phyloP scores from a whole-genome alignment of 1,139 yeast genomes.

The Geotrichum reessii region DNA sequence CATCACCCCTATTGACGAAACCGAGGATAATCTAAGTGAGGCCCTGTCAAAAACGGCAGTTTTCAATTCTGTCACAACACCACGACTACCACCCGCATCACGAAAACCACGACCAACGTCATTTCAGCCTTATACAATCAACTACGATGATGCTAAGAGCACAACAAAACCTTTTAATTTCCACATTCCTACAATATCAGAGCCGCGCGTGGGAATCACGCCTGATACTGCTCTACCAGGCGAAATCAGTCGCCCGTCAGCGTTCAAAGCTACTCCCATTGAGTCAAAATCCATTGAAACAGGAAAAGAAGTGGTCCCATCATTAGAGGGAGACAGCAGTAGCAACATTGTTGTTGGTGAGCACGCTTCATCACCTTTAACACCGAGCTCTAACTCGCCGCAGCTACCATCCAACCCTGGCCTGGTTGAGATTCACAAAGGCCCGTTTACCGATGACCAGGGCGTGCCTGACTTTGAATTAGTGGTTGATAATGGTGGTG shows the following conservation, averaged over 20 bases:
- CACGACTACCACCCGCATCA: conserved; percentile 30
- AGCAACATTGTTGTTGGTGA: neutral
- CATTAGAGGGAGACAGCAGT: neutral
- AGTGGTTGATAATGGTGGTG: conserved; percentile 4
- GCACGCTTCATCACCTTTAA: conserved; percentile 6
- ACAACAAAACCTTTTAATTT: conserved; percentile 17
- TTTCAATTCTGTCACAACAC: conserved; percentile 14
- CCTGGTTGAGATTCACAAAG: conserved; percentile 11
- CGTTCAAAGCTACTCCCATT: conserved; percentile 1
- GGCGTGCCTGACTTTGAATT: conserved; percentile 5
- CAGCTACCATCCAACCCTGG: conserved; percentile 8
- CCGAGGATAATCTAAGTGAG: conserved; percentile 1
- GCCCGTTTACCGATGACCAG: conserved; percentile 12
- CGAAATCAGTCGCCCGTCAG: conserved; percentile 33
- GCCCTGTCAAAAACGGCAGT: conserved; percentile 6
- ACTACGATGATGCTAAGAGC: conserved; percentile 21
- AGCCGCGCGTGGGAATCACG: conserved; percentile 36
- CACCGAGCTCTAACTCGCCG: conserved; percentile 9
- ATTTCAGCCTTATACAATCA: conserved; percentile 30
- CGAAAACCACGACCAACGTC: conserved; percentile 39
- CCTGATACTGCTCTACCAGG: conserved; percentile 37
- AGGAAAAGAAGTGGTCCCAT: neutral
- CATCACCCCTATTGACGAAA: conserved; percentile 15
- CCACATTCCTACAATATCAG: conserved; percentile 30
- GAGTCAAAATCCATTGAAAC: conserved; percentile 4